Base-by-base conservation (phyloP, 257 asterid species). In the Misopates orontium region DNA sequence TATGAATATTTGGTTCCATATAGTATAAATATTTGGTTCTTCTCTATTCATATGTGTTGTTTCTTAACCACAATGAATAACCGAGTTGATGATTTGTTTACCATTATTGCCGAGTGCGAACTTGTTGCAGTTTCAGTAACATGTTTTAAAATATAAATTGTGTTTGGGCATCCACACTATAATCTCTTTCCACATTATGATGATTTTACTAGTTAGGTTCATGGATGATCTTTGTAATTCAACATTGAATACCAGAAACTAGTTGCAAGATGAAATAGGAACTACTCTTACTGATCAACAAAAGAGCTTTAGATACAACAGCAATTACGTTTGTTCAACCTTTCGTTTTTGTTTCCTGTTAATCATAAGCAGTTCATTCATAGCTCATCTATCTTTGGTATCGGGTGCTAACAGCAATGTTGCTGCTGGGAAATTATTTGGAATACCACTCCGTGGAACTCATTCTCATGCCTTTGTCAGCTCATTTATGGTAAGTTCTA, bases 391-490 rank as follows among this genome's bases (percentile, higher is more conserved):
- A 10, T 73, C 42, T 70, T 76, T 44, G 55, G 53, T 66, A 23
- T 62, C 58, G 56, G 78, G 48, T 67, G 53, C 68, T 80, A 66
- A 75, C 95, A 94, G 99, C 82, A 94, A 94, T 79, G 99, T 94
- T 55, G 97, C 97, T 70, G 97, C 99, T 74, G 99, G 97, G 66
- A 90, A 81, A 78, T 78, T 94, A 77, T 94, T 94, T 76, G 99
- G 99, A 69, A 94, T 94, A 63, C 99, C 99, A 49, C 97, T 94
- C 52, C 95, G 99, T 18, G 99, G 99, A 76, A 94, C 99, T 10
- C 97, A 94, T 77, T 90, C 99, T 67, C 99, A 94, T 82, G 99
- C 97, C 71, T 94, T 94, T 75, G 97, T 88, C 70, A 90, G 97
- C 95, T 90, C 99, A 60, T 94, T 84, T 73, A 77, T 84, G 99